Evolutionary conservation across 768 basidiomycete genomes (phyloP), one percentile per base, ranked within the genome.

Genomic region (Russula foetens): DNA sequence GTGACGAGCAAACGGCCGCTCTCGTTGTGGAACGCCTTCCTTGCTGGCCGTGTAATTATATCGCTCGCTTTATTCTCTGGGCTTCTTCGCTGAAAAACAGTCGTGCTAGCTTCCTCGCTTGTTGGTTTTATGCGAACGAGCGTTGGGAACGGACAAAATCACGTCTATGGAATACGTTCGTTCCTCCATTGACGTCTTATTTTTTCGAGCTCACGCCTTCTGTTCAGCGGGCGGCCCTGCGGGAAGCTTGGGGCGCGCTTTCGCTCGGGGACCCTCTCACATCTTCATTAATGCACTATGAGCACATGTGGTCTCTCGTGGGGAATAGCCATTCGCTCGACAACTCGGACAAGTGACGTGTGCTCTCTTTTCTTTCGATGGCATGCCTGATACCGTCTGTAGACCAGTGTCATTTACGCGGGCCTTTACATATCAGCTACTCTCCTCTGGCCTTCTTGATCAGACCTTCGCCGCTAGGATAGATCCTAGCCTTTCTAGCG

Each of bases 11-110:
- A 74, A 65, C 63, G 71, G 67, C 59, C 73, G 55, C 63, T 70
- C 47, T 73, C 72, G 39, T 67, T 90, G 33, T 92, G 88, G 89
- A 81, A 81, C 64, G 78, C 83, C 21, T 91, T 90, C 67, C 76
- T 88, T 21, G 73, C 88, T 56, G 84, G 87, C 41, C 79, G 89
- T 55, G 89, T 91, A 72, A 66, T 85, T 53, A 19, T 38, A 63
- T 38, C 55, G 51, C 31, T 59, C 23, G 39, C 63, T 9, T 7
- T 23, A 14, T 51, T 56, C 41, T 33, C 21, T 15, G 41, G 28
- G 7, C 23, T 61, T 33, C n/a, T 33, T 57, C 8, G 50, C 35
- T 48, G 64, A 31, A 65, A 52, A 7, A 46, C 41, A 31, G 19
- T 29, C 46, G 21, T 63, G 14, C 26, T 33, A 90, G 88, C 75